Evolutionary conservation across 148 eudicot species (phyloP).

Genomic region (Amaranthus hypochondriacus): DNA sequence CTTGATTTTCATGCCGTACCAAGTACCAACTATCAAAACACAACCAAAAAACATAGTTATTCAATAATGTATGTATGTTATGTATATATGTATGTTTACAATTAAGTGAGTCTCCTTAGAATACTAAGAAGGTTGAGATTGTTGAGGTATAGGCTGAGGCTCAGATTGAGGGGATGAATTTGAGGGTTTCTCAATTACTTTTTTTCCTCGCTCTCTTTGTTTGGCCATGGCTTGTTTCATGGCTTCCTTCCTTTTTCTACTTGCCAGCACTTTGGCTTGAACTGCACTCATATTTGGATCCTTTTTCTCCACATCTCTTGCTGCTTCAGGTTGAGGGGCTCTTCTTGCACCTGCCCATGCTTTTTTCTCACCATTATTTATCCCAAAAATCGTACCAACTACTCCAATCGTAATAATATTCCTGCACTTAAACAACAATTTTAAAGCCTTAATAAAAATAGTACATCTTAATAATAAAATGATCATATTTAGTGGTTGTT

Average conservation of each 20-base stretch:
- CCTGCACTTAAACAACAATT: slow-evolving; percentile 31
- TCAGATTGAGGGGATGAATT: not conserved
- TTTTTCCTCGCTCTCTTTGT: slow-evolving; percentile 61
- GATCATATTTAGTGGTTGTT: not conserved
- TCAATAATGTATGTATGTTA: not conserved
- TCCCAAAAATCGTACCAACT: slow-evolving; percentile 38
- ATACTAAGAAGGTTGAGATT: not conserved
- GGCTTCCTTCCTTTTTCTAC: slow-evolving; percentile 86
- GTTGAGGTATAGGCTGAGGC: too few species aligned
- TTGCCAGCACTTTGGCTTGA: slow-evolving; percentile 67
- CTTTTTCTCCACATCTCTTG: slow-evolving; percentile 50
- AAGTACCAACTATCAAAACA: too few species aligned
- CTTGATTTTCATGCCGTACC: too few species aligned
- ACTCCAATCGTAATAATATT: slow-evolving; percentile 30
- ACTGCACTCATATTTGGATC: slow-evolving; percentile 67
- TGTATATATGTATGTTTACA: not conserved
- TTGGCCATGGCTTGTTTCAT: slow-evolving; percentile 64
- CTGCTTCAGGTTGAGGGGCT: slow-evolving; percentile 43
- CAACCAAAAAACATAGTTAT: not conserved
- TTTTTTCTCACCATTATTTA: slow-evolving; percentile 27
- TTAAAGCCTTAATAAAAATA: not conserved
- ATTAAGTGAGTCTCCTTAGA: not conserved
- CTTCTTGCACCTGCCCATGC: slow-evolving; percentile 57
- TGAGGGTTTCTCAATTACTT: slow-evolving; percentile 15
- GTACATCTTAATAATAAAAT: not conserved